A percentile compares a stretch with the other conserved stretches of the same genome.
phyloP scores from a whole-genome alignment of 176 grass and related monocot genomes.

The Paspalum vaginatum region DNA sequence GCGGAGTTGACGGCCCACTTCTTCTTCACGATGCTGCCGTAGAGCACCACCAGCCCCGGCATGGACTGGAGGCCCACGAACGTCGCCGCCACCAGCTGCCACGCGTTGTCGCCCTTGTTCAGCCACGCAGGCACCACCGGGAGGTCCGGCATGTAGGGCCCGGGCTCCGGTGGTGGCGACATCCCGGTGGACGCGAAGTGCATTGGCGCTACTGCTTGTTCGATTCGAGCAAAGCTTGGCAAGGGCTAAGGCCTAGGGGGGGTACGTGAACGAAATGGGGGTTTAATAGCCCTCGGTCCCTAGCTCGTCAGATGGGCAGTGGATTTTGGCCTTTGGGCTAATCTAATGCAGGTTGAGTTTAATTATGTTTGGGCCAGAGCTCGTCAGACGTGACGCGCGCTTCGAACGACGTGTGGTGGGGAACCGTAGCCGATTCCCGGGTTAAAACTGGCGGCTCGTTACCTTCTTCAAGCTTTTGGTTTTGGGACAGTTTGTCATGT shows the following conservation, averaged over 20 bases:
- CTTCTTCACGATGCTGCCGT: slow-evolving; percentile 87
- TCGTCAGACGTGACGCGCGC: slow-evolving; percentile 14
- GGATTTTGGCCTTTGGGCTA: neutral
- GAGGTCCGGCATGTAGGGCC: slow-evolving; percentile 43
- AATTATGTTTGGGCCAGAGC: slow-evolving; percentile 14
- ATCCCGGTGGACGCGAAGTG: slow-evolving; percentile 16
- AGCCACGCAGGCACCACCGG: slow-evolving; percentile 63
- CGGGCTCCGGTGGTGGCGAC: slow-evolving; percentile 35
- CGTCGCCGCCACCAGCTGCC: slow-evolving; percentile 72
- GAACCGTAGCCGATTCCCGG: slow-evolving; percentile 21
- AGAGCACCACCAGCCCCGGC: slow-evolving; percentile 73
- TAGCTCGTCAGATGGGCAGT: neutral
- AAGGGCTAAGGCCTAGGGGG: too few relatives aligned
- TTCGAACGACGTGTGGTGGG: slow-evolving; percentile 17
- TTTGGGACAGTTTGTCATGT: too few relatives aligned
- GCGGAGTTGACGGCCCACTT: slow-evolving; percentile 82
- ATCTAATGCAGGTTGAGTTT: slow-evolving; percentile 27
- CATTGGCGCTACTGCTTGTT: neutral
- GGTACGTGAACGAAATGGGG: neutral
- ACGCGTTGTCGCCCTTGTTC: slow-evolving; percentile 85
- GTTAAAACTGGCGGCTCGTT: slow-evolving; percentile 7
- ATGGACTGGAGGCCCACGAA: slow-evolving; percentile 73
- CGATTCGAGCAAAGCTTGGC: neutral
- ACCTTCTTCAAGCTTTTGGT: neutral
- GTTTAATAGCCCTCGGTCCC: slow-evolving; percentile 16